These are phyloP conservation scores for Trichosphaerium sp. DNA, from an alignment of 78 protist species.

Conservation along the genomic window DNA sequence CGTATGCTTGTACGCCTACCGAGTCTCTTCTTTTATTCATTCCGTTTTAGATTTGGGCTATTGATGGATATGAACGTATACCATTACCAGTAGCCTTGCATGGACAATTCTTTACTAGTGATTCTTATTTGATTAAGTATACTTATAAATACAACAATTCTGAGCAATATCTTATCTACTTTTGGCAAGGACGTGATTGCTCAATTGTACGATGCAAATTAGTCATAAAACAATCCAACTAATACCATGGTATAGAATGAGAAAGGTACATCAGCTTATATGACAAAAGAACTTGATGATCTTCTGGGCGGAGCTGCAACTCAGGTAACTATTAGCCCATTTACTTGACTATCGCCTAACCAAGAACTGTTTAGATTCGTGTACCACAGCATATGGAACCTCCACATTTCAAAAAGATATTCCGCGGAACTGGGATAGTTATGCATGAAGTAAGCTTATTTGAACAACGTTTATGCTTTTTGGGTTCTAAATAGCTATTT, in stretches of 20 bases:
- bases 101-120: slow-evolving; percentile 26
- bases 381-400: too few relatives aligned
- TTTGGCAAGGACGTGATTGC: slow-evolving; percentile 30
- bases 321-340: too few relatives aligned
- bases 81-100: slow-evolving; percentile 16
- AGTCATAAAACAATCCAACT: neutral
- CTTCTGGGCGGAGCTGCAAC: slow-evolving; percentile 4
- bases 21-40: too few relatives aligned
- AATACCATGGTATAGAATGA: slow-evolving; percentile 16
- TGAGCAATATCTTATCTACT: slow-evolving; percentile 42
- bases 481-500: too few relatives aligned
- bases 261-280: slow-evolving; percentile 49
- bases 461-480: too few relatives aligned
- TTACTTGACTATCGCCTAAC: too few relatives aligned
- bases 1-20: too few relatives aligned
- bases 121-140: slow-evolving; percentile 36
- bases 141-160: slow-evolving; percentile 34
- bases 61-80: slow-evolving; percentile 40
- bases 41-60: slow-evolving; percentile 39
- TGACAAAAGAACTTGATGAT: slow-evolving; percentile 39
- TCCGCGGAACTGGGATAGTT: too few relatives aligned
- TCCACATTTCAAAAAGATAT: too few relatives aligned
- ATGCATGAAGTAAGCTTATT: too few relatives aligned
- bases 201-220: neutral
- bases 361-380: too few relatives aligned